A percentile compares a stretch with the other conserved stretches of the same genome.
Conservation (phyloP, 1,284 basidiomycete genomes). For the Leccinum subrobustum region DNA sequence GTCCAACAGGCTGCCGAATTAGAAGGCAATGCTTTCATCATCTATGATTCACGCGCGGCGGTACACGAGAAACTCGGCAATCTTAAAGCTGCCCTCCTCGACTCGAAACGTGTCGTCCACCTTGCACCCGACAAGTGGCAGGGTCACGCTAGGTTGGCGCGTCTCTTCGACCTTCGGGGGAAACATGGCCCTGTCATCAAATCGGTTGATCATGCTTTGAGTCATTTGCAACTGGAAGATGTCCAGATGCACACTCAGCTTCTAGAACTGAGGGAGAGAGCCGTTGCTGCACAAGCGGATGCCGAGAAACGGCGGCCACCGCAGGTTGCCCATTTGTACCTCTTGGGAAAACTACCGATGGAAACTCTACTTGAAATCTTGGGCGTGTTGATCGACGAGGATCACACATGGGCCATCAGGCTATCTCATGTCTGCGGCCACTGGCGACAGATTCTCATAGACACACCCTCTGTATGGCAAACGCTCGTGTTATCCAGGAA, state of each 20-base stretch:
- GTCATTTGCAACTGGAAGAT: constrained; percentile 40
- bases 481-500: constrained; percentile 53
- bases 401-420: constrained; percentile 43
- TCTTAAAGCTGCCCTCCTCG: constrained; percentile 59
- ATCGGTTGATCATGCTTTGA: constrained; percentile 48
- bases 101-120: constrained; percentile 63
- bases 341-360: constrained; percentile 55
- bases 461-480: constrained; percentile 54
- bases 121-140: constrained; percentile 64
- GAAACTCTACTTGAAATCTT: constrained; percentile 63
- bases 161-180: constrained; percentile 43
- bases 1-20: constrained; percentile 47
- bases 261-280: constrained; percentile 34
- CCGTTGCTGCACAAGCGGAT: constrained; percentile 28
- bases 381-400: constrained; percentile 38
- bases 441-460: constrained; percentile 55
- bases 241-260: constrained; percentile 39
- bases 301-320: constrained; percentile 7
- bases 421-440: constrained; percentile 55
- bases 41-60: constrained; percentile 72
- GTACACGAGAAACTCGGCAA: constrained; percentile 58
- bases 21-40: constrained; percentile 42
- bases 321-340: constrained; percentile 26
- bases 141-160: constrained; percentile 49
- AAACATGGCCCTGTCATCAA: constrained; percentile 42